Base-by-base conservation (phyloP, 2,329 filamentous ascomycete genomes). In the Pyricularia grisea region DNA sequence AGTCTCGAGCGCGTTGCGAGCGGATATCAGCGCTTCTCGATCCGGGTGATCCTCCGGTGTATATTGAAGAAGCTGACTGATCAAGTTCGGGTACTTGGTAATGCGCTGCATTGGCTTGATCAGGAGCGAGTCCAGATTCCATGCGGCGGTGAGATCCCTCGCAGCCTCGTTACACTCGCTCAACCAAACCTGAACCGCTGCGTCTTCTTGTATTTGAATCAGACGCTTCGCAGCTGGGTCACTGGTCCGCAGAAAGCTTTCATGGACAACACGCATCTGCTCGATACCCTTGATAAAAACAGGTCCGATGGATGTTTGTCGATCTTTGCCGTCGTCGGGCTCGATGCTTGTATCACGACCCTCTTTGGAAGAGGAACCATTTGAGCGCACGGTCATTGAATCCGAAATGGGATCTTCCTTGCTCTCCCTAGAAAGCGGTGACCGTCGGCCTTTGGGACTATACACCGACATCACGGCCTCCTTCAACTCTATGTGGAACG, bases 91-190 rank as follows among this genome's bases (percentile, higher is more conserved):
- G 76, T 98, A 99, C 75, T 97, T 97, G 42, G 94, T 90, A 71
- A 98, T 90, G 66, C 95, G 88, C 79, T 99, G 95, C 78, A 97
- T 94, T 1, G 95, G 95, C 79, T 99, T 99, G 76, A 99, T 94
- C 25, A 99, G 86, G n/a, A 99, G 83, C 0, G 95, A 97, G 78
- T 97, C 94, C 71, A 99, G 80, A 78, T 97, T 92, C 95, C 95
- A 99, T 0, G 95, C 94, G 30, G 90, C 88, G 0, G 95, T 99
- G 72, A 99, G 85, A 76, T 97, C 95, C 73, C 93, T 92, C 14
- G 94, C 94, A 75, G 94, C 94, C 73, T 93, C 89, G 75, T 95
- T 93, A 79, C 95, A 99, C 78, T 97, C 94, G 70, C 90, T 90
- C 66, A 98, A 84, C 95, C 95, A 99, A 67, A 97, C 90, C 83